These are phyloP conservation scores for Protomyces gravidus DNA, from an alignment of 1,139 yeast genomes.

Conservation along the genomic window DNA sequence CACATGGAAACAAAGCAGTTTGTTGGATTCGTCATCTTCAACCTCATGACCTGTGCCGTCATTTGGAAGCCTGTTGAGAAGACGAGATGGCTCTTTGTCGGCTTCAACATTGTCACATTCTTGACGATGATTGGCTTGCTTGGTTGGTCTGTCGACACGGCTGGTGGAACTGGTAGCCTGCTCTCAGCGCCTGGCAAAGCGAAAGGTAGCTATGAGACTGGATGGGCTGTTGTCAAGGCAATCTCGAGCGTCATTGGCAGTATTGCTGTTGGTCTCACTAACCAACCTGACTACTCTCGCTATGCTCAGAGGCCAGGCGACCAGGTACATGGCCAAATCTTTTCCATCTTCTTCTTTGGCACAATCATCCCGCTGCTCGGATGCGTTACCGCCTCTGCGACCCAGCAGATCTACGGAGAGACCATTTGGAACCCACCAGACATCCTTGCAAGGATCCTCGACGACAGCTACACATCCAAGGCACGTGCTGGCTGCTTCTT, in stretches of 20 bases:
- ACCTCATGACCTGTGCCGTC: slow-evolving; percentile 41
- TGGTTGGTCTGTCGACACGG: slow-evolving; percentile 33
- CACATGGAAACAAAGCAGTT: slow-evolving; percentile 43
- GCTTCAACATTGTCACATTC: slow-evolving; percentile 32
- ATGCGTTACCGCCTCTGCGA: slow-evolving; percentile 78
- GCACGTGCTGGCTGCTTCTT: slow-evolving; percentile 78
- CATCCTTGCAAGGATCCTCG: slow-evolving; percentile 52
- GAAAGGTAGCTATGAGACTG: slow-evolving; percentile 29
- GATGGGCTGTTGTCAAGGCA: slow-evolving; percentile 32
- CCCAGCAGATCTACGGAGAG: slow-evolving; percentile 61
- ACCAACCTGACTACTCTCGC: slow-evolving; percentile 74
- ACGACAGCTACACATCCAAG: slow-evolving; percentile 36
- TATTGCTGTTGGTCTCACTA: slow-evolving; percentile 29
- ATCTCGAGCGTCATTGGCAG: slow-evolving; percentile 32
- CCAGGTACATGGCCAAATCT: slow-evolving; percentile 37
- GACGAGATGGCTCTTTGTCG: slow-evolving; percentile 26
- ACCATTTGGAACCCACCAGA: slow-evolving; percentile 85
- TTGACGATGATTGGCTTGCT: slow-evolving; percentile 31
- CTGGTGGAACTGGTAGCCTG: slow-evolving; percentile 30
- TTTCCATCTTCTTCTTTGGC: slow-evolving; percentile 48
- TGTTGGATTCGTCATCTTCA: slow-evolving; percentile 75
- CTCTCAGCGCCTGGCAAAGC: slow-evolving; percentile 26
- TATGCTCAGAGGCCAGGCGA: slow-evolving; percentile 58
- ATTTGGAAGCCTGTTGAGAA: slow-evolving; percentile 33
- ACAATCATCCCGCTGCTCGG: slow-evolving; percentile 81